These are phyloP conservation scores for Keithomyces neogunnii DNA, from an alignment of 2,329 filamentous ascomycete genomes.

Conservation along the genomic window DNA sequence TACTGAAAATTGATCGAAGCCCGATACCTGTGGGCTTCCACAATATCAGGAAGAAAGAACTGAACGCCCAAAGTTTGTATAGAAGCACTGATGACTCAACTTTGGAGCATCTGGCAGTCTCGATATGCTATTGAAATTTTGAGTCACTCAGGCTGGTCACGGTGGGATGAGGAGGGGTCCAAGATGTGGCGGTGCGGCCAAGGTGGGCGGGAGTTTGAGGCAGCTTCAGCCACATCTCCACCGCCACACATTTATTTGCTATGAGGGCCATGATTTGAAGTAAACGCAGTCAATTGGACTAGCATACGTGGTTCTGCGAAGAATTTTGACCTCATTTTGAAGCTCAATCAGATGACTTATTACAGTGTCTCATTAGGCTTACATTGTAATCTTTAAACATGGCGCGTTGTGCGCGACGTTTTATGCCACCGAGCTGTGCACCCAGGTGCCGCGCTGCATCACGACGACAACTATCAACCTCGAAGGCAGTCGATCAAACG, in stretches of 20 bases:
- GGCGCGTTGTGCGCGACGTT: conserved; percentile 12
- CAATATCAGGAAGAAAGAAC: conserved; percentile 11
- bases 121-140: conserved; percentile 8
- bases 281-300: no score
- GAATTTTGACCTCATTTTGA: no score
- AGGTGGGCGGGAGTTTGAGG: not conserved
- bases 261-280: not conserved
- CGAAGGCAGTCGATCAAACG: conserved; percentile 9
- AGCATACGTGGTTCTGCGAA: no score
- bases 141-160: conserved; percentile 11
- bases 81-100: conserved; percentile 4
- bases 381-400: conserved; percentile 9
- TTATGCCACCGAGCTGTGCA: conserved; percentile 12
- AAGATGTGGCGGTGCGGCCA: conserved; percentile 12
- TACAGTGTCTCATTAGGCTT: not conserved
- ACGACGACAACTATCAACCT: conserved; percentile 9
- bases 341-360: not conserved
- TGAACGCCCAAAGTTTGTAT: not conserved
- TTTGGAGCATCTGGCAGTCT: not conserved
- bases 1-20: conserved; percentile 30
- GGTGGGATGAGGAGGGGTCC: conserved; percentile 12
- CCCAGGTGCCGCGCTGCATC: not conserved
- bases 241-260: conserved; percentile 3
- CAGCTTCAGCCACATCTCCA: conserved; percentile 8
- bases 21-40: conserved; percentile 26